These are phyloP conservation scores for Penicillium lividum DNA, from an alignment of 495 filamentous ascomycete species.

Conservation along the genomic window DNA sequence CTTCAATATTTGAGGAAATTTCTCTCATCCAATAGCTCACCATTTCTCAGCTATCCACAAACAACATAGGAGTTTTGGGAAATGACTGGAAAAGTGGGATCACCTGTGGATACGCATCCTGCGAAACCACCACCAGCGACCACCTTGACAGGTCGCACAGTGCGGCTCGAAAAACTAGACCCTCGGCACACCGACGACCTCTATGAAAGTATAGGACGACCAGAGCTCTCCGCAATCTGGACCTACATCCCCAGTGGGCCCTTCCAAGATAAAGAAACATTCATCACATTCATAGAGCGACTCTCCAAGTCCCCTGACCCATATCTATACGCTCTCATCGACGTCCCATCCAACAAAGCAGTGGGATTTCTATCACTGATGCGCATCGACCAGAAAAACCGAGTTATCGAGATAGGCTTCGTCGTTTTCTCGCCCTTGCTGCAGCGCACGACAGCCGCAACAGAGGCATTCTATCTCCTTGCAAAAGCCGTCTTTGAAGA, in stretches of 20 bases:
- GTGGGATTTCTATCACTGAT: conserved; percentile 9
- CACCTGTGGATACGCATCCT: conserved; percentile 6
- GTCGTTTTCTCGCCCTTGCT: conserved; percentile 11
- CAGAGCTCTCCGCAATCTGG: conserved; percentile 10
- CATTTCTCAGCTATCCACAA: not conserved
- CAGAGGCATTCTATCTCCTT: conserved; percentile 54
- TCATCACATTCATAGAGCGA: conserved; percentile 6
- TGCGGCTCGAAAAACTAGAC: conserved; percentile 14
- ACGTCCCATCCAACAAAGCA: conserved; percentile 3
- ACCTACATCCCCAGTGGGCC: conserved; percentile 15
- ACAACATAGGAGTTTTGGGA: not conserved
- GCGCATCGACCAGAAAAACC: conserved; percentile 12
- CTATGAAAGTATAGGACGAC: conserved; percentile 10
- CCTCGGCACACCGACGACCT: conserved; percentile 13
- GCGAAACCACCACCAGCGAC: conserved; percentile 9
- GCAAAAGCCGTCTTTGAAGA: conserved; percentile 46
- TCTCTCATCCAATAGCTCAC: not conserved
- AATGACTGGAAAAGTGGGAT: conserved; percentile 5
- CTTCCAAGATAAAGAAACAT: conserved; percentile 16
- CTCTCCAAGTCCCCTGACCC: conserved; percentile 7
- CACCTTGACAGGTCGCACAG: conserved; percentile 6
- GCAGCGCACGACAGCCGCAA: conserved; percentile 32
- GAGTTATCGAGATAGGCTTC: conserved; percentile 4
- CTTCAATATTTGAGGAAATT: not conserved
- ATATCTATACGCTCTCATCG: conserved; percentile 16